Percentiles rank a stretch among this genome's conserved stretches.
phyloP scores from a whole-genome alignment of 371 early-diverging fungal species.

The Mucor saturninus region DNA sequence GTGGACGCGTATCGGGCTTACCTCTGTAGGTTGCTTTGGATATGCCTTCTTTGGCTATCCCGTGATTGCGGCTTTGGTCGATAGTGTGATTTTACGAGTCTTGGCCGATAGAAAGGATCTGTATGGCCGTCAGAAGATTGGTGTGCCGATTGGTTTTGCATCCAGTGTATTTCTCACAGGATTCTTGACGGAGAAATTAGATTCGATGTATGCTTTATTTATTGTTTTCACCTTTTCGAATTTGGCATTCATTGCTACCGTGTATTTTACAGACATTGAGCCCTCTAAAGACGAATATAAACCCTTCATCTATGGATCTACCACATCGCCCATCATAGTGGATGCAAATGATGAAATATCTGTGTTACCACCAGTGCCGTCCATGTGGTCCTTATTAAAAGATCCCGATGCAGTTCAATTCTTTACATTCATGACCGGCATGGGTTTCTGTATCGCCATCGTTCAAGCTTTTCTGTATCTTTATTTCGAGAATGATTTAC shows the following conservation, averaged over 20 bases:
- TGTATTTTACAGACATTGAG: conserved; percentile 9
- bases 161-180: conserved; percentile 41
- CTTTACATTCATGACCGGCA: conserved; percentile 28
- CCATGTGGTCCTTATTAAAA: conserved; percentile 30
- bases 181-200: conserved; percentile 28
- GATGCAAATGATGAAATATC: conserved; percentile 9
- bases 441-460: conserved; percentile 33
- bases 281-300: conserved; percentile 10
- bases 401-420: conserved; percentile 30
- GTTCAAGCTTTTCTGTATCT: conserved; percentile 39
- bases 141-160: conserved; percentile 42
- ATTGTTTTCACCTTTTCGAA: conserved; percentile 26
- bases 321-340: conserved; percentile 1
- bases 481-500: conserved; percentile 38
- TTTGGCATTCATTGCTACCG: conserved; percentile 29
- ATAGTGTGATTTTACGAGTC: conserved; percentile 32
- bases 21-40: conserved; percentile 36
- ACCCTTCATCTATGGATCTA: conserved; percentile 11
- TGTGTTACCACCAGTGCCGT: not conserved
- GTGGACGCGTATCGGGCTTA: conserved; percentile 24
- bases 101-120: conserved; percentile 35
- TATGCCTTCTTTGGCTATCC: conserved; percentile 48
- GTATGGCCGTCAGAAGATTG: conserved; percentile 42
- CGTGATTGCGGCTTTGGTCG: conserved; percentile 35
- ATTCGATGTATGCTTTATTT: conserved; percentile 36